phyloP scores from a whole-genome alignment of 192 early-diverging fungal genomes.

The Anaeromyces robustus region DNA sequence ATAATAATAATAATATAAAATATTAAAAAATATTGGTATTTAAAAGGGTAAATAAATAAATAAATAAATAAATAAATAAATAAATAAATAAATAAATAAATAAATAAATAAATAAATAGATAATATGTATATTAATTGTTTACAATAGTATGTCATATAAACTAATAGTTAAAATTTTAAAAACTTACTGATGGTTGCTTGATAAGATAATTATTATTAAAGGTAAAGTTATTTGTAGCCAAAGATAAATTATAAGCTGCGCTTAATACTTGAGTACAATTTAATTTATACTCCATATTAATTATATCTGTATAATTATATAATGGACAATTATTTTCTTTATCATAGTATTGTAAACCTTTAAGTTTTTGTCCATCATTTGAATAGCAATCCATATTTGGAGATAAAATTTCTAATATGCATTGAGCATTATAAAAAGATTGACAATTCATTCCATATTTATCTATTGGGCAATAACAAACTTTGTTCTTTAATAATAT shows the following conservation, averaged over 20 bases:
- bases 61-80: too few species aligned
- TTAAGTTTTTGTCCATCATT: neutral
- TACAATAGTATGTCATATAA: too few species aligned
- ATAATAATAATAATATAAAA: too few species aligned
- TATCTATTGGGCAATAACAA: neutral
- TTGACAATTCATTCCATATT: neutral
- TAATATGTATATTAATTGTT: too few species aligned
- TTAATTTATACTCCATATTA: neutral
- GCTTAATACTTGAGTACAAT: neutral
- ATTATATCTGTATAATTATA: neutral
- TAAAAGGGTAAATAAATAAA: too few species aligned
- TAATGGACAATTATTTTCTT: neutral
- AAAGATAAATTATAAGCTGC: neutral
- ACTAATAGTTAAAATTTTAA: too few species aligned
- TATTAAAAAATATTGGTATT: too few species aligned
- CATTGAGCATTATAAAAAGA: neutral
- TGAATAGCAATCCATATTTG: neutral
- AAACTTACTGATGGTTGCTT: neutral
- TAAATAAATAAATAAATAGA: too few species aligned
- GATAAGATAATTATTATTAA: neutral
- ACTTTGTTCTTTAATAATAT: neutral
- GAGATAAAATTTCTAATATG: neutral
- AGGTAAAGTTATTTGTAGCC: neutral
- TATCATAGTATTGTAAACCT: neutral
- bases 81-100: too few species aligned